Evolutionary conservation across 164 flowering plant species (phyloP).

Genomic region (Cinnamomum micranthum): DNA sequence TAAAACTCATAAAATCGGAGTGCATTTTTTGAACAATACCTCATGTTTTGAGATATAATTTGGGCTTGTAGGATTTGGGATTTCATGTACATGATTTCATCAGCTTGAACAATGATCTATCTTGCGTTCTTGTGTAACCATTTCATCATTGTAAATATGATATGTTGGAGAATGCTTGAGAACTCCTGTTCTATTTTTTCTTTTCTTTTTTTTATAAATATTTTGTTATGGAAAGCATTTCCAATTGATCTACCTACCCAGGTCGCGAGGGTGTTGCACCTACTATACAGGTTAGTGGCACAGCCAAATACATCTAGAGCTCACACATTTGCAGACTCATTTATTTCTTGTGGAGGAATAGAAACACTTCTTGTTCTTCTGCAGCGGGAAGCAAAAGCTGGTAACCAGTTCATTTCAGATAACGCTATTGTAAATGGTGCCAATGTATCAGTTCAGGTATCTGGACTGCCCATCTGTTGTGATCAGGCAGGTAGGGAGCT

Average conservation of each 20-base stretch:
- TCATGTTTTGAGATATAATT: no score
- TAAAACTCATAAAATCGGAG: no score
- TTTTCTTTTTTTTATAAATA: background rate
- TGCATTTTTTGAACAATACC: no score
- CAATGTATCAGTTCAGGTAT: conserved; percentile 1
- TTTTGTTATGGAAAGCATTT: background rate
- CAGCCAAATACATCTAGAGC: conserved; percentile 92
- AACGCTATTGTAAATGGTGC: conserved; percentile 19
- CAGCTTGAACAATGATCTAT: no score
- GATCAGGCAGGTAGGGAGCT: conserved; percentile 21
- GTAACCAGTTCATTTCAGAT: conserved; percentile 43
- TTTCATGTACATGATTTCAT: no score
- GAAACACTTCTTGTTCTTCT: conserved; percentile 92
- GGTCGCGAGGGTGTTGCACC: conserved; percentile 92
- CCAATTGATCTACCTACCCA: conserved; percentile 26
- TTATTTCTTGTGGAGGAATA: conserved; percentile 85
- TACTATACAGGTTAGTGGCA: conserved; percentile 82
- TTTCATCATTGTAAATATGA: no score
- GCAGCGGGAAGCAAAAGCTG: conserved; percentile 91
- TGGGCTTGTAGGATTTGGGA: no score
- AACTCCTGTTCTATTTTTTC: background rate
- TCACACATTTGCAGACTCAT: conserved; percentile 79
- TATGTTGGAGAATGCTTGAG: background rate
- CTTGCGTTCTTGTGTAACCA: no score
- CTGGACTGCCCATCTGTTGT: background rate